Conservation (phyloP, 129 eudicot genomes). For the Flaveria robusta region DNA sequence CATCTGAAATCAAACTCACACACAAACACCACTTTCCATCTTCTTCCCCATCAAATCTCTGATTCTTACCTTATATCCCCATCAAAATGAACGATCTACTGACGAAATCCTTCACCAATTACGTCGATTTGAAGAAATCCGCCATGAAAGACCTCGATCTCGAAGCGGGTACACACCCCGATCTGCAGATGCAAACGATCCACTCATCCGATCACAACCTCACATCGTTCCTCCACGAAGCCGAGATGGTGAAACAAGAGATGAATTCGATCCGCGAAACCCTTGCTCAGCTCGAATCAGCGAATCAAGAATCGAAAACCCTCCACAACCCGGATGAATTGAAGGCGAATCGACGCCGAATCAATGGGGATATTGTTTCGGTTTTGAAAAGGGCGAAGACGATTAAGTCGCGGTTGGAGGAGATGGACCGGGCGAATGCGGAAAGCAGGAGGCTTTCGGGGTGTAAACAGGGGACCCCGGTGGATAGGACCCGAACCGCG, state of each 20-base stretch:
- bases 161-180: conserved; percentile 50
- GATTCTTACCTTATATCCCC: conserved; percentile 21
- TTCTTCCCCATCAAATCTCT: conserved; percentile 11
- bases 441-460: conserved; percentile 62
- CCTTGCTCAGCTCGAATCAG: conserved; percentile 40
- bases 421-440: too few relatives aligned
- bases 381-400: too few relatives aligned
- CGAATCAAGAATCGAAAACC: background rate
- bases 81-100: conserved; percentile 75
- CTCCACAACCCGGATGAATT: conserved; percentile 67
- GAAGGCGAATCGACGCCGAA: conserved; percentile 25
- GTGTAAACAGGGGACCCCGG: conserved; percentile 68
- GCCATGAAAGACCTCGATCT: conserved; percentile 73
- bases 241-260: conserved; percentile 67
- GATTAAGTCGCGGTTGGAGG: too few relatives aligned
- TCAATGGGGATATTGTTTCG: conserved; percentile 30
- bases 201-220: conserved; percentile 58
- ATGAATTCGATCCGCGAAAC: conserved; percentile 64
- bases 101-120: conserved; percentile 90
- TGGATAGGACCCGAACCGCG: conserved; percentile 71
- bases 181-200: conserved; percentile 44
- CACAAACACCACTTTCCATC: conserved; percentile 2
- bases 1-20: conserved; percentile 19
- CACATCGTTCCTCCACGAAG: conserved; percentile 68
- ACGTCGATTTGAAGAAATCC: conserved; percentile 80